These are phyloP conservation scores for Cutaneotrichosporon cutaneum DNA, from an alignment of 1,284 basidiomycete genomes.

Conservation along the genomic window DNA sequence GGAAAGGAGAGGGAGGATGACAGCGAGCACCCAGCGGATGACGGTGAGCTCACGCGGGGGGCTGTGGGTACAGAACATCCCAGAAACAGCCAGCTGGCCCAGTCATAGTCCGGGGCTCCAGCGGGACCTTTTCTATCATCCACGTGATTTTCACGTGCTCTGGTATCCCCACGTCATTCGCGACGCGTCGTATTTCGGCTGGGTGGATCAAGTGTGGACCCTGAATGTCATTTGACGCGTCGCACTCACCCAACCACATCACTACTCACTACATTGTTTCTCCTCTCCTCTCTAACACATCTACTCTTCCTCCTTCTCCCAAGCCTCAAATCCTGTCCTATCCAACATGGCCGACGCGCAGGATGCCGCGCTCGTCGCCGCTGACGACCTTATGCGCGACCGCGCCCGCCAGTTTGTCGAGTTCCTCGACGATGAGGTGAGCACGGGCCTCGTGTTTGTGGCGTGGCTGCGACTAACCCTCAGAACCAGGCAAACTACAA, in stretches of 20 bases:
- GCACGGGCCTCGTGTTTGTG: constrained; percentile 29
- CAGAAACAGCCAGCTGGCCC: constrained; percentile 1
- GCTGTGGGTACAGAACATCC: not conserved
- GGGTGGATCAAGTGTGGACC: not conserved
- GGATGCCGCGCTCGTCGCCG: constrained; percentile 43
- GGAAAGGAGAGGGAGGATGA: not conserved
- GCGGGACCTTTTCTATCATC: not conserved
- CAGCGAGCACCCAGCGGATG: not conserved
- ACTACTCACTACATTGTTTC: not conserved
- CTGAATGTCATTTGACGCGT: constrained; percentile 1
- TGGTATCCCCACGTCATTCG: not conserved
- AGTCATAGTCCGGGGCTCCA: not conserved
- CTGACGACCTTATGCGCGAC: constrained; percentile 71
- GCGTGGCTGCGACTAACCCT: constrained; percentile 1
- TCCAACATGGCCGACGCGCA: constrained; percentile 43
- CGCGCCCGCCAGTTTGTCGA: constrained; percentile 78
- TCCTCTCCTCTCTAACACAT: constrained; percentile 1
- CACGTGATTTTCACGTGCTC: not conserved
- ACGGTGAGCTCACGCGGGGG: not conserved
- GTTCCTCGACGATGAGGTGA: constrained; percentile 77
- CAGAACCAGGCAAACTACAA: constrained; percentile 57
- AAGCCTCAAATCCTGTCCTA: not conserved
- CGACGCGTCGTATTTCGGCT: not conserved
- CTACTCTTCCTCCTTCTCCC: not conserved
- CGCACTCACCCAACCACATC: not conserved